Evolutionary conservation across 2,329 filamentous ascomycete species (phyloP).

Genomic region (Coccinonectria pachysandricola): DNA sequence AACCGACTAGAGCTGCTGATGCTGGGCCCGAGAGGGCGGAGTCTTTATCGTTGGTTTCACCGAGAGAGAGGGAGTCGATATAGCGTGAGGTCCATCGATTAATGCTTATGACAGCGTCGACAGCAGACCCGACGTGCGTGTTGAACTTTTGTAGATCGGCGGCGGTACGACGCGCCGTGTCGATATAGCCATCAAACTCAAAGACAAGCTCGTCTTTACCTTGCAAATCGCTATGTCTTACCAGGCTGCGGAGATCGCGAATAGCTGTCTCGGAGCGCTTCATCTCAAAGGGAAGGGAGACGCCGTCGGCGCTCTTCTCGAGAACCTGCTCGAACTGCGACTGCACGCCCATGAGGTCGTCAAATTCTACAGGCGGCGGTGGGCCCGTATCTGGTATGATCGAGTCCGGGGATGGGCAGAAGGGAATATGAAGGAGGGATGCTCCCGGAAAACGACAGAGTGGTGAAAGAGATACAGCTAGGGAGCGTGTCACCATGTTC

Average conservation of each 20-base stretch:
- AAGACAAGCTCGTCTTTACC: conserved; percentile 60
- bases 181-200: conserved; percentile 69
- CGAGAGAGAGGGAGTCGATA: conserved; percentile 56
- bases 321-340: conserved; percentile 67
- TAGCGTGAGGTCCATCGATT: conserved; percentile 66
- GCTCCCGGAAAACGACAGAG: conserved; percentile 60
- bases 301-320: conserved; percentile 53
- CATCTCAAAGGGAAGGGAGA: conserved; percentile 66
- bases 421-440: conserved; percentile 50
- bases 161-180: conserved; percentile 53
- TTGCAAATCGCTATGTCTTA: conserved; percentile 58
- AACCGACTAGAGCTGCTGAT: conserved; percentile 20
- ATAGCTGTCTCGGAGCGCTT: conserved; percentile 66
- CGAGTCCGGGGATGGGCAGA: conserved; percentile 39
- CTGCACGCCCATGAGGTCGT: conserved; percentile 64
- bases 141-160: conserved; percentile 66
- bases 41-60: conserved; percentile 24
- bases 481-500: conserved; percentile 51
- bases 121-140: conserved; percentile 60
- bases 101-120: conserved; percentile 64
- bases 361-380: conserved; percentile 50
- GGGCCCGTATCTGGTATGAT: conserved; percentile 13
- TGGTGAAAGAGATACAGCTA: conserved; percentile 54
- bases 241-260: conserved; percentile 61
- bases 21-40: conserved; percentile 24